A percentile compares a stretch with the other conserved stretches of the same genome.
These are phyloP conservation scores for Rhizomucor miehei DNA, from an alignment of 371 early-diverging fungal species.

Conservation along the genomic window DNA sequence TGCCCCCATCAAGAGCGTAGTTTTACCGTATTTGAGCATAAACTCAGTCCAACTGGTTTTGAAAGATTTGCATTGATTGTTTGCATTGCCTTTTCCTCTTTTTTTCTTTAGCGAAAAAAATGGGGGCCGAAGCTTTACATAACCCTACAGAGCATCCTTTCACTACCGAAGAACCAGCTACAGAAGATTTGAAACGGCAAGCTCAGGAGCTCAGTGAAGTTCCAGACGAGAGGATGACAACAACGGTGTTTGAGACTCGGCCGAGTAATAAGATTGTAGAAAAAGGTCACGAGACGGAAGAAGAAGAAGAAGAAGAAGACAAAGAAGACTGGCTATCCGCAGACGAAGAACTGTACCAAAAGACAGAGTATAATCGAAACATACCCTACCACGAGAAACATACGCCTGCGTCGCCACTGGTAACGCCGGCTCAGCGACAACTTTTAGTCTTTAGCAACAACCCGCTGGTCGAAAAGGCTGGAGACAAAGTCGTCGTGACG, in stretches of 20 bases:
- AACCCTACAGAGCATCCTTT: constrained; percentile 7
- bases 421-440: constrained; percentile 1
- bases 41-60: too few relatives aligned
- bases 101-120: too few relatives aligned
- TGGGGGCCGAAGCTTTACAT: too few relatives aligned
- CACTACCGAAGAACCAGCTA: constrained; percentile 15
- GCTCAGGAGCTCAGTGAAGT: constrained; percentile 7
- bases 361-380: constrained; percentile 31
- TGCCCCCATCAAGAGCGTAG: too few relatives aligned
- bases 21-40: too few relatives aligned
- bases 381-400: constrained; percentile 23
- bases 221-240: neutral
- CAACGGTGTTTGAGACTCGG: constrained; percentile 8
- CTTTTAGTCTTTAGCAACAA: constrained; percentile 14
- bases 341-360: constrained; percentile 22
- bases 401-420: constrained; percentile 5
- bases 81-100: too few relatives aligned
- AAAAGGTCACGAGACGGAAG: neutral
- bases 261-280: constrained; percentile 7
- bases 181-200: constrained; percentile 4
- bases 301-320: constrained; percentile 4
- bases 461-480: constrained; percentile 5
- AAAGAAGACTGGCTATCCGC: constrained; percentile 18
- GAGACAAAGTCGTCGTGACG: constrained; percentile 14
- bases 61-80: too few relatives aligned